A percentile compares a stretch with the other conserved stretches of the same genome.
phyloP scores from a whole-genome alignment of 805 yeast genomes.

The Hanseniaspora lachancei region DNA sequence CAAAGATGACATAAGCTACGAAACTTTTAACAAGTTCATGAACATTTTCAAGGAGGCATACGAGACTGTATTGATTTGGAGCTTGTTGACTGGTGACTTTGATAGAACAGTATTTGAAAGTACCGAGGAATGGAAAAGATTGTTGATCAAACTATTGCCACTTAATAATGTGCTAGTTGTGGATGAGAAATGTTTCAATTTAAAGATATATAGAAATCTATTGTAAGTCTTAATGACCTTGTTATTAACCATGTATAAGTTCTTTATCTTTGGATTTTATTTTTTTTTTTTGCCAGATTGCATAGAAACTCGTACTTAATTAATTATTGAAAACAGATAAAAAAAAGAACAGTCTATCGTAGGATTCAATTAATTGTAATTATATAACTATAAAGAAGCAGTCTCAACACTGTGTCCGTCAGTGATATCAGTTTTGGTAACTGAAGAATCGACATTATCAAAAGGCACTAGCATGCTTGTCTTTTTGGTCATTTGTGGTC shows the following conservation, averaged over 20 bases:
- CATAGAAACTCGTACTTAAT: not conserved
- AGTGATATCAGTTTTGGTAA: conserved; percentile 3
- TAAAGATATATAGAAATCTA: not conserved
- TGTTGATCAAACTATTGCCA: not conserved
- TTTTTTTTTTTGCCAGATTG: no score
- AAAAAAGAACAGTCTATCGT: no score
- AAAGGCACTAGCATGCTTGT: conserved; percentile 3
- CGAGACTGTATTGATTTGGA: conserved; percentile 9
- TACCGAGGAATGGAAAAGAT: conserved; percentile 1
- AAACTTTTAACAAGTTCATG: not conserved
- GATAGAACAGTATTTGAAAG: not conserved
- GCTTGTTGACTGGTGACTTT: conserved; percentile 11
- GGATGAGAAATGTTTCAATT: not conserved
- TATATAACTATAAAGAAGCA: conserved; percentile 8
- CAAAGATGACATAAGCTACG: not conserved
- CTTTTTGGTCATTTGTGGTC: conserved; percentile 7
- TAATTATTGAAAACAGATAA: not conserved
- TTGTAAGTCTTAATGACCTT: not conserved
- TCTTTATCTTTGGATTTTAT: no score
- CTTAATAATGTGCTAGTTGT: not conserved
- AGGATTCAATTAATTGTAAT: no score
- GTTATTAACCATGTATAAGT: no score
- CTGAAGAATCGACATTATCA: conserved; percentile 12
- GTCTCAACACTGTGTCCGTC: conserved; percentile 12
- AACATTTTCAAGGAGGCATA: conserved; percentile 1